Base-by-base conservation (phyloP, 2,329 filamentous ascomycete species). In the Phyllosticta citrichinensis region DNA sequence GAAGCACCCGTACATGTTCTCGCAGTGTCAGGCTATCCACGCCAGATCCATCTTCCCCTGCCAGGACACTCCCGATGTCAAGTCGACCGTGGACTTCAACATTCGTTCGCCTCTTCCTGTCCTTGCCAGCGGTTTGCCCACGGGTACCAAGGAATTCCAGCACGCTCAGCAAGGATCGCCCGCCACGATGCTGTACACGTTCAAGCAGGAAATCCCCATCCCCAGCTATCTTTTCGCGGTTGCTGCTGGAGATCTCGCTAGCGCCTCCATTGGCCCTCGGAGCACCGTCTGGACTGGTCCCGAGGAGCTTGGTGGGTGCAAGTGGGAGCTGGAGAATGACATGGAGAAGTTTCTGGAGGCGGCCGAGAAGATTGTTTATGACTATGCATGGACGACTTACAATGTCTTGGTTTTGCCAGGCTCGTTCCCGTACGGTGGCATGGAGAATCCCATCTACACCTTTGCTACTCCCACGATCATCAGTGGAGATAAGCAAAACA, bases 1-100 rank as follows among this genome's bases (percentile, higher is more conserved):
- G 79, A 94, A 91, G 75, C 88, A 95, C 66, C 93, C 93, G 1
- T 97, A 97, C 76, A 93, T 97, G 86, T 97, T 97, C 79, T 95
- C 90, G 53, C 94, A 97, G 78, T 96, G 92, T 74, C 93, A 99
- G 79, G 92, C 93, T 59, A 97, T 97, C 69, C 92, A 97, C 70
- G 91, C 90, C 52, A 86, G 94, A 63, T 96, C 91, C 55, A 83
- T 97, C 63, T 96, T 97, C 74, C 94, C 94, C 6, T 97, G 93
- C 75, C 93, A 97, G 77, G 94, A 99, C 71, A 97, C 94, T 0
- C 94, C 94, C 2, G 93, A 97, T 72, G 89, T 97, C 68, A 99
- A 99, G 79, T 91, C 89, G n/a, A 95, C 91, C 1, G 91, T 92
- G 75, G 86, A 87, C 64, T 97, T 97, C 79, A 88, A 87, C 69